phyloP scores from a whole-genome alignment of 345 rosid genomes.

The Euphorbia peplus region DNA sequence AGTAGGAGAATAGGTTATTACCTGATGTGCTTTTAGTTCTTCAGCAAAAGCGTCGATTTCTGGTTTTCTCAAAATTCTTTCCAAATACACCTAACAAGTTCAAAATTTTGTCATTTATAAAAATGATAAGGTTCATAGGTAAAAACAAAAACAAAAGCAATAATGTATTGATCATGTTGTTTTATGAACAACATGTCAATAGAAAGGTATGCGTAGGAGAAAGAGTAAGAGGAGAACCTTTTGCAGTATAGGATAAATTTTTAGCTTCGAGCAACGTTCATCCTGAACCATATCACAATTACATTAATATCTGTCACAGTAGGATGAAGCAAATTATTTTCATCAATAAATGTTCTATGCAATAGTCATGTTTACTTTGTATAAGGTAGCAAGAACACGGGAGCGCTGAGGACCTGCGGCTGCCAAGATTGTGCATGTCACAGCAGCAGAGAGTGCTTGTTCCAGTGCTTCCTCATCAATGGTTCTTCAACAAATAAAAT shows the following conservation, averaged over 20 bases:
- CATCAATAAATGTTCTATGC: constrained; percentile 1
- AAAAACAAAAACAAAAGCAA: not conserved
- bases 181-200: not conserved
- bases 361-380: constrained; percentile 52
- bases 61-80: constrained; percentile 92
- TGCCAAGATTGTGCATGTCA: constrained; percentile 92
- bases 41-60: constrained; percentile 93
- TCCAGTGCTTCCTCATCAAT: constrained; percentile 93
- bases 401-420: constrained; percentile 98
- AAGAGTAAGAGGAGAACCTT: constrained; percentile 51
- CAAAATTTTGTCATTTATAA: not conserved
- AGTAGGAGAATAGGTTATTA: constrained; percentile 21
- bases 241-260: constrained; percentile 89
- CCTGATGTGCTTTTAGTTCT: constrained; percentile 95
- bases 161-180: not conserved
- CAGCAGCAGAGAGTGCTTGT: constrained; percentile 93
- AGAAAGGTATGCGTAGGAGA: not conserved
- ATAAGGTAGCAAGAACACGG: constrained; percentile 83
- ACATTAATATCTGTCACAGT: constrained; percentile 15
- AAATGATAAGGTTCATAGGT: not conserved
- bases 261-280: constrained; percentile 91
- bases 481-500: constrained; percentile 43
- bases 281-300: constrained; percentile 53
- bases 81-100: constrained; percentile 75
- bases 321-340: not conserved